Evolutionary conservation across 177 flowering plant species (phyloP).

Genomic region (Viscum album): DNA sequence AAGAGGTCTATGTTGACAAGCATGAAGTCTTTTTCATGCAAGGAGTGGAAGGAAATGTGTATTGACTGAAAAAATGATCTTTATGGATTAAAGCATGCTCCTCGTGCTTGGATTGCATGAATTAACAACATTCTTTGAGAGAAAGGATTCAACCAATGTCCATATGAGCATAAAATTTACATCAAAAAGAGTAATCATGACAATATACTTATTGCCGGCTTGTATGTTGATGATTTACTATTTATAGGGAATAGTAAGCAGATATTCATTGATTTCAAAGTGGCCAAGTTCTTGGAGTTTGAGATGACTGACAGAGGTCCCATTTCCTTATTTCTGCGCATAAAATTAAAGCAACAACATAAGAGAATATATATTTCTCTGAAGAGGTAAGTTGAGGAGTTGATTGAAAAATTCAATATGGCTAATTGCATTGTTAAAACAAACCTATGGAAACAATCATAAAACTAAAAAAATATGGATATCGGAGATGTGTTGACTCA

Average conservation of each 20-base stretch:
- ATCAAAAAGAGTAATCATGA: neutral
- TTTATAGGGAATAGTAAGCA: neutral
- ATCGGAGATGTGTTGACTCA: no score
- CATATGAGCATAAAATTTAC: neutral
- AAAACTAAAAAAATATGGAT: no score
- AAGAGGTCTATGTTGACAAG: neutral
- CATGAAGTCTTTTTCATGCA: neutral
- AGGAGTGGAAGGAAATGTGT: neutral
- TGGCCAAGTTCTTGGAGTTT: constrained; percentile 5
- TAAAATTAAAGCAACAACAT: constrained; percentile 1
- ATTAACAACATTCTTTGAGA: neutral
- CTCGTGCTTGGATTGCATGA: neutral
- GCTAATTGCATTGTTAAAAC: no score
- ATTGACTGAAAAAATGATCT: neutral
- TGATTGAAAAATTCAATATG: no score
- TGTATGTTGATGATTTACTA: neutral
- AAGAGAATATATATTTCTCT: constrained; percentile 3
- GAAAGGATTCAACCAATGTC: neutral
- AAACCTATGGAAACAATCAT: no score
- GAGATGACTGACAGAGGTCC: constrained; percentile 11
- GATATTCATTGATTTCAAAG: neutral
- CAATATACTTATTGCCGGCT: neutral
- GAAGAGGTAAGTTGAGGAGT: constrained; percentile 11
- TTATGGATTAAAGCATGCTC: neutral
- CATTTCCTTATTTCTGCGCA: constrained; percentile 6